Base-by-base conservation (phyloP, 2,329 filamentous ascomycete genomes). In the Grosmannia clavigera region DNA sequence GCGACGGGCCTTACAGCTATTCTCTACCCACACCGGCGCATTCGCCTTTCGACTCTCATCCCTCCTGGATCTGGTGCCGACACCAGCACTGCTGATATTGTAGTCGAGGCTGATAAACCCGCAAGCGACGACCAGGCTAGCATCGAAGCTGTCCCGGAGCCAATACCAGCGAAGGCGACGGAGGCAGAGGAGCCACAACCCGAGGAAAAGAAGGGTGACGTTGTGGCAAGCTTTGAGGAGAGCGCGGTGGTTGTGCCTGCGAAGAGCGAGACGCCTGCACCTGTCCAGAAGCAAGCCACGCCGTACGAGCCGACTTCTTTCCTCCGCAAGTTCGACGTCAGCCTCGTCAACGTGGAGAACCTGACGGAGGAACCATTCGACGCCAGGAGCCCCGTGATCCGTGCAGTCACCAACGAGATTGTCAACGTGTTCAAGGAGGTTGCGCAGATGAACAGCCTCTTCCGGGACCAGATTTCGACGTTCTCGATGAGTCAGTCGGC, bases 381-480 rank as follows among this genome's bases (percentile, higher is more conserved):
- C 71, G 87, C 90, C 69, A 95, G 92, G 74, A 94, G 88, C 68
- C 86, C 87, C 22, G 85, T 94, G 40, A 91, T 97, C 62, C 86
- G 90, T 60, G 94, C 94, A 14, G 85, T 99, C 54, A 94, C 92
- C 57, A 96, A 92, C 68, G 95, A 99, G 75, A 97, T 99, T 63
- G 91, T 99, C 70, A 97, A 96, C 71, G 94, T 96, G 0, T 97
- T 96, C 79, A 97, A 96, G 75, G 92, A 97, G 71, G 90, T 99
- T 59, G 92, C 92, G 11, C 87, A 85, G 53, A 84, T 96, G 74
- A 99, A 97, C 75, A 90, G 88, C 62, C 80, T 99, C 25, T 99
- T 99, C 79, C 84, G 92, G 61, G 94, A 99, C 69, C 94, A 99
- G 70, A 95, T 99, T 60, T 95, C 92, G 0, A 95, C 92, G 1